Base-by-base conservation (phyloP, 2,329 filamentous ascomycete species). In the Colletotrichum lini region DNA sequence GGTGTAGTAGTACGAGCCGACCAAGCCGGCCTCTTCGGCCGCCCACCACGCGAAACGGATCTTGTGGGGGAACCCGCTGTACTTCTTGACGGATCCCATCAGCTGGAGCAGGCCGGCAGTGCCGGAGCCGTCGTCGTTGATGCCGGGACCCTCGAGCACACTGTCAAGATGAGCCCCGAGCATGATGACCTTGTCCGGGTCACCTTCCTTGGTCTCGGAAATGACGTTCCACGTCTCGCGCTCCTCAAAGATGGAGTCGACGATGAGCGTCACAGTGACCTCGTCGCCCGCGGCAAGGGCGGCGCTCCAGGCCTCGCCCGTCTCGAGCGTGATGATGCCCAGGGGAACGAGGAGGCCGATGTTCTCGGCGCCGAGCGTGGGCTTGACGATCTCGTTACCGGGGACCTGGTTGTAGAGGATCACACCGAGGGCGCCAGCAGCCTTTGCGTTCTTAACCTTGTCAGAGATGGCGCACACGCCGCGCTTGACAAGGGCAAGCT, bases 341-440 rank as follows among this genome's bases (percentile, higher is more conserved):
- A 81, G 78, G 3, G 83, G 80, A 1, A 81, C 77, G 3, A 83
- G 75, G 2, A 76, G 74, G 1, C 78, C 77, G 16, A 79, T 73
- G 74, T 80, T 82, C 73, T 80, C 79, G 1, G 81, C 81, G n/a
- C 86, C 84, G 2, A 92, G 83, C 0, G 89, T 91, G 4, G 88
- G 89, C 40, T 82, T 80, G 2, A 84, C 78, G 2, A 82, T 77
- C 9, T 72, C 65, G 15, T 77, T 73, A 0, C 87, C 89, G 0
- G 84, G 80, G 2, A 80, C 83, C 72, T 92, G 90, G 83, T 93
- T 90, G 78, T 90, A 91, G 60, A 93, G 83, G 42, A 93, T 79
- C 0, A 86, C 83, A 40, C 78, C 84, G 4, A 82, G 35, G 2
- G 84, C 84, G 47, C 84, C 84, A 1, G 80, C 78, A 8, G 79